Base-by-base conservation (phyloP, 441 rosid species). In the Corymbia citriodora region DNA sequence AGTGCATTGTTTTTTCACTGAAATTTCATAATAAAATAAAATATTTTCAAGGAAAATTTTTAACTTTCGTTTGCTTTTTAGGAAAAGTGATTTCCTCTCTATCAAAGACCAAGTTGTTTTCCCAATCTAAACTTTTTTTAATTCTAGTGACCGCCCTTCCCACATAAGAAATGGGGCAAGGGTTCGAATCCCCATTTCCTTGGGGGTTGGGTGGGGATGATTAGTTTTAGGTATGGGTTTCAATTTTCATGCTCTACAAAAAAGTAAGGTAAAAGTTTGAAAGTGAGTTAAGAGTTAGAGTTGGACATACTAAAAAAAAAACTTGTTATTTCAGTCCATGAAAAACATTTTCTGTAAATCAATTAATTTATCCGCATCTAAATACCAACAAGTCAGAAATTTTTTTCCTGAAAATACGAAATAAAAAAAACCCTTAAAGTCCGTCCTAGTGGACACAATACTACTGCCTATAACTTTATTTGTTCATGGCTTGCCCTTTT, bases 1-100 rank as follows among this genome's bases (percentile, higher is more conserved):
- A 3, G 25, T 0, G 6, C 16, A 0, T 40, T 74, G 12, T 23
- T 11, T 3, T 21, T 74, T 40, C 2, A 74, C 3, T 9, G 40
- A 74, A 74, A 40, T 0, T 74, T 40, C 4, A 21, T 21, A 3
- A 6, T 6, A 74, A 40, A 1, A 36, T 6, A 74, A 74, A 40
- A 19, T 74, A 21, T 2, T 70, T 68, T 11, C 3, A 36, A 74
- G 50, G 50, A 74, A 74, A 40, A 3, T 0, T 5, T 74, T 40
- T 74, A 21, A 29, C 4, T 74, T 1, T 3, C 8, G 3, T 1
- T 21, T 74, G 1, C 40, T 74, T 21, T 21, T 74, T 0, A 74
- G 49, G 16, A 9, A 11, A 74, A 74, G 5, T 74, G 0, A 40
- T 40, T 74, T 40, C 29, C 2, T 19, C 11, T 4, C 40, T 40